phyloP scores from a whole-genome alignment of 1,284 basidiomycete genomes.

The Chalciporus piperatoides region DNA sequence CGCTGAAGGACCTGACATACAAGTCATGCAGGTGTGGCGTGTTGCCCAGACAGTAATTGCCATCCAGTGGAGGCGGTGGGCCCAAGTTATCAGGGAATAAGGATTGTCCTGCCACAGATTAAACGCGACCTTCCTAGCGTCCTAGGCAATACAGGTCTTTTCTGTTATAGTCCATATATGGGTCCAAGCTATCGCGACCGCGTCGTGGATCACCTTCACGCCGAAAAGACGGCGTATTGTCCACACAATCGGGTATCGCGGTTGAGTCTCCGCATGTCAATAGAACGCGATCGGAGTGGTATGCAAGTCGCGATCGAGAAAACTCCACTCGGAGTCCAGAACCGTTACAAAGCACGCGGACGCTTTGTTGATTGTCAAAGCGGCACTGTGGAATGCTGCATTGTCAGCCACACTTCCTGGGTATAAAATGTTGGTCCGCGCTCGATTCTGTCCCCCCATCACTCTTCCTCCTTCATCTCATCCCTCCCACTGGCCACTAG shows the following conservation, averaged over 20 bases:
- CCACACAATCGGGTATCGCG: neutral
- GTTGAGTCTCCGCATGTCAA: neutral
- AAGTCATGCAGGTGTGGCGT: neutral
- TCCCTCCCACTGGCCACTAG: neutral
- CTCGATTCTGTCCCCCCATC: neutral
- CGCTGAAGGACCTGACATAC: neutral
- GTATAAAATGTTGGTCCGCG: constrained; percentile 18
- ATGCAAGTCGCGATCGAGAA: neutral
- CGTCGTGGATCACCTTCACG: neutral
- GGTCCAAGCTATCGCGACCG: neutral
- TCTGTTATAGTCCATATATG: neutral
- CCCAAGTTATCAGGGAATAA: neutral
- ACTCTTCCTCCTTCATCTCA: neutral
- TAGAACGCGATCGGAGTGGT: neutral
- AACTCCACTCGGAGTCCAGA: neutral
- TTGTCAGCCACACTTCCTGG: constrained; percentile 15
- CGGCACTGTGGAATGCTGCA: neutral
- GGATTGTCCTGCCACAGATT: neutral
- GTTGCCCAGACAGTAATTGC: neutral
- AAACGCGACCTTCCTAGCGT: neutral
- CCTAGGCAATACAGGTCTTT: neutral
- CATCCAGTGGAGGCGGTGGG: neutral
- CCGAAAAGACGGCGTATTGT: neutral
- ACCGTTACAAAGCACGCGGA: neutral
- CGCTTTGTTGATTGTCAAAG: neutral